Conservation (phyloP, 306 rosid genomes). For the Sicyos baderoa region DNA sequence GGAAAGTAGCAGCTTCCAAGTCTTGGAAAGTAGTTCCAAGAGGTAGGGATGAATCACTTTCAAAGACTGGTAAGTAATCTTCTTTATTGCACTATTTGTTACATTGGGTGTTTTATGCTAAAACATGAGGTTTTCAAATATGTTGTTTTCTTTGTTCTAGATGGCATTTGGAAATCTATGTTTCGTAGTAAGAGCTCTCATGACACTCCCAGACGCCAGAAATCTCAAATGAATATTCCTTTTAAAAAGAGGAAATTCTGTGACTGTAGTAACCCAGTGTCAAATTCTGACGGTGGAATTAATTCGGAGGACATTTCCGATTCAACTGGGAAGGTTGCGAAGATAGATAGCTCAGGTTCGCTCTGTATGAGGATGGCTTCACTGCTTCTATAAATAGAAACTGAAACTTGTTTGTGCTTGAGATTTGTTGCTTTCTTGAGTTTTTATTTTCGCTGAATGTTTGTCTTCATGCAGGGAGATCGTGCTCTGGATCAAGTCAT, state of each 20-base stretch:
- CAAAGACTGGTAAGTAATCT: slow-evolving; percentile 40
- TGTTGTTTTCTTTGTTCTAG: slow-evolving; percentile 32
- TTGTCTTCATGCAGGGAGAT: slow-evolving; percentile 38
- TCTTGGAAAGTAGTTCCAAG: slow-evolving; percentile 51
- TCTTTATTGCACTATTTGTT: background rate
- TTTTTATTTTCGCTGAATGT: background rate
- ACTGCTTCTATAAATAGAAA: too few species aligned
- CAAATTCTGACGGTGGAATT: slow-evolving; percentile 38
- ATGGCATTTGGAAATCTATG: slow-evolving; percentile 42
- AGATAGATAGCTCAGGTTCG: slow-evolving; percentile 34
- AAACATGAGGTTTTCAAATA: slow-evolving; percentile 20
- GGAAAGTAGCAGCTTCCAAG: slow-evolving; percentile 65
- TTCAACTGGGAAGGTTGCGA: slow-evolving; percentile 36
- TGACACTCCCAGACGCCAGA: slow-evolving; percentile 44
- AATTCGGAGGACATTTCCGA: slow-evolving; percentile 31
- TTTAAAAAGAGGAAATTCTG: slow-evolving; percentile 77
- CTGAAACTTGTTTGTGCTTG: too few species aligned
- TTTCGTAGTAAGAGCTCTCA: slow-evolving; percentile 39
- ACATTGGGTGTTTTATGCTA: slow-evolving; percentile 8
- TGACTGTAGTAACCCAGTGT: slow-evolving; percentile 34
- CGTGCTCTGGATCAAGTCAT: slow-evolving; percentile 38
- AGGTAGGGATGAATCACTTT: slow-evolving; percentile 37
- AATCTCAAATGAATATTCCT: slow-evolving; percentile 74
- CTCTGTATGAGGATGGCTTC: background rate
- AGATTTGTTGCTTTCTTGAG: too few species aligned